Evolutionary conservation across 2,329 filamentous ascomycete species (phyloP).

Genomic region (Coniochaeta hoffmannii): DNA sequence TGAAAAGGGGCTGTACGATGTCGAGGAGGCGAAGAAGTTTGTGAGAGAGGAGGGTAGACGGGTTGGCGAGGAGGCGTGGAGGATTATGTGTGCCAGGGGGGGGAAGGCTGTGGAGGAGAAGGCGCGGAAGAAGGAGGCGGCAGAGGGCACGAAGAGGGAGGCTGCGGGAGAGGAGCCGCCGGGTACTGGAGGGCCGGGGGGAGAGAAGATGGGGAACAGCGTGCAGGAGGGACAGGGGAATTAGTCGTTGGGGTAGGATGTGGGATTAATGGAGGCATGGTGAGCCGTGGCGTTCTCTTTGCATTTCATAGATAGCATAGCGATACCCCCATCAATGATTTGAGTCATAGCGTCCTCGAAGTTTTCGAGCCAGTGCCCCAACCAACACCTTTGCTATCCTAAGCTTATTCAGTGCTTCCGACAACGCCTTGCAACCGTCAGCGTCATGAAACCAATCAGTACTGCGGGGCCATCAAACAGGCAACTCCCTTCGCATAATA

Average conservation of each 20-base stretch:
- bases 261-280: not conserved
- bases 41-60: constrained; percentile 28
- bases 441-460: not conserved
- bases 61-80: constrained; percentile 20
- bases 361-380: not conserved
- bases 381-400: not conserved
- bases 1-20: constrained; percentile 33
- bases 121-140: not conserved
- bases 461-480: not conserved
- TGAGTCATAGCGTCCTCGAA: not conserved
- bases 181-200: not conserved
- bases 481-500: not conserved
- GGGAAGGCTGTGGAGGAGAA: not conserved
- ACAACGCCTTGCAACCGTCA: not conserved
- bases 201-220: not conserved
- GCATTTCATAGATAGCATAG: not conserved
- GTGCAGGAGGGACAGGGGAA: not conserved
- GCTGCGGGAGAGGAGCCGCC: not conserved
- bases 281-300: not conserved
- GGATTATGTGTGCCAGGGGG: not conserved
- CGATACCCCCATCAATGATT: not conserved
- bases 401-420: not conserved
- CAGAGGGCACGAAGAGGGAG: not conserved
- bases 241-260: not conserved
- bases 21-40: constrained; percentile 33